phyloP scores from a whole-genome alignment of 2,329 filamentous ascomycete species.

The Acrocalymma vagum region DNA sequence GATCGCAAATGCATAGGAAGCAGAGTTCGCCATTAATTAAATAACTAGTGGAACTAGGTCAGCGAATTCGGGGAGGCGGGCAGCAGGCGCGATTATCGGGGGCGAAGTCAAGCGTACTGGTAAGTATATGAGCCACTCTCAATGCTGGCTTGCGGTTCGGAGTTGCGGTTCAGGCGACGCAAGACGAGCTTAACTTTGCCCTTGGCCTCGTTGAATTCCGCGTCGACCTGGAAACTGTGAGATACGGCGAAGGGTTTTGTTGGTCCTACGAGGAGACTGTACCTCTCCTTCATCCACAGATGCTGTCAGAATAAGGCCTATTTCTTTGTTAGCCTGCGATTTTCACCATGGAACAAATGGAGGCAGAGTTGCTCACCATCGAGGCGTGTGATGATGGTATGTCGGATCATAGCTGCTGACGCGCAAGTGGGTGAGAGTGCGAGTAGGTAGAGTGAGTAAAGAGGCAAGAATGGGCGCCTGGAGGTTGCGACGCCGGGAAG shows the following conservation, averaged over 20 bases:
- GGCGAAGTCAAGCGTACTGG: conserved; percentile 68
- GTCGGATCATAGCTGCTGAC: conserved; percentile 77
- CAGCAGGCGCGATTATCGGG: background rate
- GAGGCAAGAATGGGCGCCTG: conserved; percentile 1
- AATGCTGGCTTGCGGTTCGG: conserved; percentile 90
- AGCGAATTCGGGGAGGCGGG: conserved; percentile 9
- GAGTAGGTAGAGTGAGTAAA: conserved; percentile 1
- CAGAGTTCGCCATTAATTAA: conserved; percentile 82
- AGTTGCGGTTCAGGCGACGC: conserved; percentile 85
- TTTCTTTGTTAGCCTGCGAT: conserved; percentile 23
- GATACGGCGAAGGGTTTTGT: conserved; percentile 8
- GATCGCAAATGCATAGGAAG: conserved; percentile 93
- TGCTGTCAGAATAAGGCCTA: conserved; percentile 92
- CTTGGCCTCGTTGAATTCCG: conserved; percentile 86
- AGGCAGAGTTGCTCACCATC: conserved; percentile 68
- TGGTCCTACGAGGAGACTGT: conserved; percentile 10
- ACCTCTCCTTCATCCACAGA: conserved; percentile 92
- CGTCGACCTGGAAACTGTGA: conserved; percentile 64
- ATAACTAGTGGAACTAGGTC: conserved; percentile 66
- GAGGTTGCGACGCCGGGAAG: conserved; percentile 3
- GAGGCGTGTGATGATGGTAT: conserved; percentile 92
- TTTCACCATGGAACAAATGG: conserved; percentile 9
- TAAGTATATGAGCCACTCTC: conserved; percentile 84
- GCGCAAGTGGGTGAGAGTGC: background rate
- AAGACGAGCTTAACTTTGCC: conserved; percentile 89